Percentiles rank a stretch among this genome's conserved stretches.
Conservation (phyloP, 495 filamentous ascomycete species). For the Aspergillus incahuasiensis region DNA sequence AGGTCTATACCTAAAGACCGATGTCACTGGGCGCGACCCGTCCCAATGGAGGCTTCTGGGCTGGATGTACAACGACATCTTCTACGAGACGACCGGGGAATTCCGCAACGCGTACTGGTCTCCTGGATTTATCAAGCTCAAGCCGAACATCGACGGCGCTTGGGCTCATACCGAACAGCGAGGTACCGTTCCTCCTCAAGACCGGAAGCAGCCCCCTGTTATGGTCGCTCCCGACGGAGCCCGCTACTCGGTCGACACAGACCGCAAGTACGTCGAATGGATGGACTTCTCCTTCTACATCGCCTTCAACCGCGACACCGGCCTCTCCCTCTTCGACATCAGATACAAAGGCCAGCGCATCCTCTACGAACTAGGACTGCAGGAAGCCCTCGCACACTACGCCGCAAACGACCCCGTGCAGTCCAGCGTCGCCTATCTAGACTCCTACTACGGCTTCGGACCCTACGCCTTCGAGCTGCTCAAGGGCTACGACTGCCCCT, state of each 20-base stretch:
- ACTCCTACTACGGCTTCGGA: conserved; percentile 19
- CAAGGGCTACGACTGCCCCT: conserved; percentile 18
- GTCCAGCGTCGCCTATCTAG: conserved; percentile 14
- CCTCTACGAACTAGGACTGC: conserved; percentile 16
- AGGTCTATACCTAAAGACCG: conserved; percentile 16
- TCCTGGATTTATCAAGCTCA: conserved; percentile 13
- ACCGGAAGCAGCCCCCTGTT: conserved; percentile 14
- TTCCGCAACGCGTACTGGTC: conserved; percentile 17
- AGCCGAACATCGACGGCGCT: conserved; percentile 12
- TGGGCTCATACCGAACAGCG: conserved; percentile 17
- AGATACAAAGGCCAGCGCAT: conserved; percentile 16
- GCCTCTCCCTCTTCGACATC: conserved; percentile 16
- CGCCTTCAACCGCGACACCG: conserved; percentile 13
- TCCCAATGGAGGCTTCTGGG: conserved; percentile 17
- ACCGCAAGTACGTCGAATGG: conserved; percentile 15
- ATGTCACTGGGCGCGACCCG: conserved; percentile 16
- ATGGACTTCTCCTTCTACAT: conserved; percentile 20
- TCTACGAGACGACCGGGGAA: conserved; percentile 15
- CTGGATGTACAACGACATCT: conserved; percentile 20
- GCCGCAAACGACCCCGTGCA: conserved; percentile 16
- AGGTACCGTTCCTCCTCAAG: conserved; percentile 8
- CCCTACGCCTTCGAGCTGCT: conserved; percentile 14
- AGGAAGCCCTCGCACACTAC: conserved; percentile 18
- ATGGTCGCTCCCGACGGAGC: conserved; percentile 12
- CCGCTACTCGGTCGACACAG: conserved; percentile 14